These are phyloP conservation scores for Mucor mucedo DNA, from an alignment of 371 early-diverging fungal genomes.

Conservation along the genomic window DNA sequence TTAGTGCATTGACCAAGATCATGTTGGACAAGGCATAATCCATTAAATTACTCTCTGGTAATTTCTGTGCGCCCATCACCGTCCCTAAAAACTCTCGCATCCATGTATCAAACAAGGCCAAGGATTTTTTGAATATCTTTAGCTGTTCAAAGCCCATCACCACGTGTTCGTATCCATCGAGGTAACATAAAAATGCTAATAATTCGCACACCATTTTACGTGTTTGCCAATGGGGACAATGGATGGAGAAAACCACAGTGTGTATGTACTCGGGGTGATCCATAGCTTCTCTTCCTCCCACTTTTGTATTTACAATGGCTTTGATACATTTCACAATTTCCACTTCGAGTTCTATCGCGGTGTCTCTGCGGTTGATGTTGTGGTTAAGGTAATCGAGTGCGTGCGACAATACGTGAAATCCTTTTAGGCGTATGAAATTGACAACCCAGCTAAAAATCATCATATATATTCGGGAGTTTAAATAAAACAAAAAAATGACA, in stretches of 20 bases:
- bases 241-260: constrained; percentile 71
- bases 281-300: constrained; percentile 68
- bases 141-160: constrained; percentile 59
- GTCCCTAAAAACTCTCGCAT: constrained; percentile 67
- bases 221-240: constrained; percentile 71
- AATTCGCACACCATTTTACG: constrained; percentile 78
- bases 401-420: constrained; percentile 64
- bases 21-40: constrained; percentile 84
- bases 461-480: background rate
- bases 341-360: constrained; percentile 69
- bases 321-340: constrained; percentile 80
- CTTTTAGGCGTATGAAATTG: constrained; percentile 70
- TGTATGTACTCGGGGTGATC: constrained; percentile 66
- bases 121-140: constrained; percentile 53
- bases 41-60: constrained; percentile 71
- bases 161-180: constrained; percentile 75
- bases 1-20: constrained; percentile 80
- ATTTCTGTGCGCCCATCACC: constrained; percentile 61
- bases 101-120: constrained; percentile 77
- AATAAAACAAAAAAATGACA: background rate
- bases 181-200: constrained; percentile 78
- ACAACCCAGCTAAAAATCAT: constrained; percentile 54
- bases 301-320: constrained; percentile 68
- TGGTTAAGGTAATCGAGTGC: constrained; percentile 60
- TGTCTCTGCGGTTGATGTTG: constrained; percentile 49